Conservation (phyloP, 306 rosid species). For the Glycine latifolia region DNA sequence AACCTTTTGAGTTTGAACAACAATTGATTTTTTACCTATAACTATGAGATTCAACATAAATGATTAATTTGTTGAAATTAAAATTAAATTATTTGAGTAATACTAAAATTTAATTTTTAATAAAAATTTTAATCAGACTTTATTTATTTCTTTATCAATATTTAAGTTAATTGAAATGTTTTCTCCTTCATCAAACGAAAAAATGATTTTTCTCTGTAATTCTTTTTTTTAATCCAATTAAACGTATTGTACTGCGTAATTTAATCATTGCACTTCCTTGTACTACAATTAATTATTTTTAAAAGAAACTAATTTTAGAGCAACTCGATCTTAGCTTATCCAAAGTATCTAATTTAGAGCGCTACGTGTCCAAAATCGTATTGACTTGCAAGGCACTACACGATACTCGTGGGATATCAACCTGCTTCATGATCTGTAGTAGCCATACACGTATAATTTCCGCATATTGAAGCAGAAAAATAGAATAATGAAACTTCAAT, state of each 20-base stretch:
- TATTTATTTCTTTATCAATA: too few relatives aligned
- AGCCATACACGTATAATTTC: conserved; percentile 39
- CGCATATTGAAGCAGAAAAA: conserved; percentile 44
- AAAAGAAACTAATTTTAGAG: not conserved
- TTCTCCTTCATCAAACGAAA: too few relatives aligned
- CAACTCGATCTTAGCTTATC: not conserved
- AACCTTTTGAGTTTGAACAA: not conserved
- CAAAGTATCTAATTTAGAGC: not conserved
- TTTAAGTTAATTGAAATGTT: too few relatives aligned
- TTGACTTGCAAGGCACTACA: conserved; percentile 49
- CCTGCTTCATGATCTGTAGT: conserved; percentile 13
- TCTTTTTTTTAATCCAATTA: not conserved
- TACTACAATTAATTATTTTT: not conserved
- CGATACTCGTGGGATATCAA: not conserved
- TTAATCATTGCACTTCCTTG: not conserved
- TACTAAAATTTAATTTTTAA: too few relatives aligned
- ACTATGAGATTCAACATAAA: too few relatives aligned
- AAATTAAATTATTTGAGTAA: too few relatives aligned
- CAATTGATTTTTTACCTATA: not conserved
- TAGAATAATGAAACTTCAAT: not conserved
- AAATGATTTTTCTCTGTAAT: too few relatives aligned
- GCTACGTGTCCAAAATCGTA: conserved; percentile 39
- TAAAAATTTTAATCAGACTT: too few relatives aligned
- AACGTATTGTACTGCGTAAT: not conserved
- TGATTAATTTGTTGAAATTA: too few relatives aligned